Evolutionary conservation across 768 basidiomycete species (phyloP).

Genomic region (Suillus subluteus): DNA sequence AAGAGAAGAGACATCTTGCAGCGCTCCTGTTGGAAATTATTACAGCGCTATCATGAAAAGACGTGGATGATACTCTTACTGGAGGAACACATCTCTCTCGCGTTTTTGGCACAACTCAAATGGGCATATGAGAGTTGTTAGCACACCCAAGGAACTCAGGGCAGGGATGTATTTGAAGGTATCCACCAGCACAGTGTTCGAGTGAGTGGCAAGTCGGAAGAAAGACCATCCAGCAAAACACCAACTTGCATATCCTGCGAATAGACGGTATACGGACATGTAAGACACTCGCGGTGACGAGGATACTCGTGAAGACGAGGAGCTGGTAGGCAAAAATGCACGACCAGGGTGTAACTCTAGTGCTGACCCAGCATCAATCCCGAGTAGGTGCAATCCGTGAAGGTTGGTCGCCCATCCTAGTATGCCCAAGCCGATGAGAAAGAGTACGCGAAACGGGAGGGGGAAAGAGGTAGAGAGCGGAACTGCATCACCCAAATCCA

Average conservation of each 20-base stretch:
- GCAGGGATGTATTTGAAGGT: conserved; percentile 76
- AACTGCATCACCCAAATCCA: conserved; percentile 44
- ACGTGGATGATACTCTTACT: conserved; percentile 52
- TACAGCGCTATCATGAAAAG: background rate
- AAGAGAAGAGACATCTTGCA: conserved; percentile 74
- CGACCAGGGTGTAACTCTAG: conserved; percentile 56
- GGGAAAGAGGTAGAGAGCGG: conserved; percentile 69
- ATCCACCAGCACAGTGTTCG: conserved; percentile 66
- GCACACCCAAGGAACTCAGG: conserved; percentile 60
- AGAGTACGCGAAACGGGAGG: conserved; percentile 89
- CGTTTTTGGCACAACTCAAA: conserved; percentile 65
- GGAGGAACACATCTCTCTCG: conserved; percentile 78
- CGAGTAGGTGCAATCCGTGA: conserved; percentile 75
- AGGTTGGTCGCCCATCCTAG: conserved; percentile 93
- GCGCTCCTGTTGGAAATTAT: conserved; percentile 54
- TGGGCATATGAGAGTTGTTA: conserved; percentile 66
- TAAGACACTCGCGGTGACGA: conserved; percentile 46
- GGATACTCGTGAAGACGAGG: conserved; percentile 25
- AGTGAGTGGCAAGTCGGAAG: conserved; percentile 64
- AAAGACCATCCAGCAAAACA: conserved; percentile 68
- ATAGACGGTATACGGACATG: conserved; percentile 67
- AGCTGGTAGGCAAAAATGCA: conserved; percentile 24
- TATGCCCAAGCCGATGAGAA: conserved; percentile 77
- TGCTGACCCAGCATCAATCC: conserved; percentile 72
- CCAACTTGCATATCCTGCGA: conserved; percentile 61